These are phyloP conservation scores for Rhodotorula sp. DNA, from an alignment of 1,284 basidiomycete species.

Conservation along the genomic window DNA sequence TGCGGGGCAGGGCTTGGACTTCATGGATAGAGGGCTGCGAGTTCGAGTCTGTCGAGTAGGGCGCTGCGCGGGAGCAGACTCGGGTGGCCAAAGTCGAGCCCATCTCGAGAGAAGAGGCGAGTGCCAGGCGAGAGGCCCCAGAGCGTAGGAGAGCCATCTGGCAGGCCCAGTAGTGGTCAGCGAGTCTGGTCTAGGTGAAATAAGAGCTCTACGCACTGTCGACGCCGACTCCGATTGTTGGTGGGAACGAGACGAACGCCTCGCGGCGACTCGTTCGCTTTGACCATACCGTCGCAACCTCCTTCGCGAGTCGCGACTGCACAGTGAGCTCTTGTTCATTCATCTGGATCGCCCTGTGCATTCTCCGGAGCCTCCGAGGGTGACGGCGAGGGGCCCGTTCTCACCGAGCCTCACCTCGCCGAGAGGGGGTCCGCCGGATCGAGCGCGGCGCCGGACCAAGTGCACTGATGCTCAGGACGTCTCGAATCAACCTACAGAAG, in stretches of 20 bases:
- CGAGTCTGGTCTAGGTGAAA: too few species aligned
- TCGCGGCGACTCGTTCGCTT: background rate
- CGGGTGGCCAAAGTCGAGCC: background rate
- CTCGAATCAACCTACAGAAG: background rate
- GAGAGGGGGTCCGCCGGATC: background rate
- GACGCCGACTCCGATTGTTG: background rate
- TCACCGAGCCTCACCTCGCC: background rate
- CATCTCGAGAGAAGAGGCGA: constrained; percentile 11
- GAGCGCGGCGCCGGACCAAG: background rate
- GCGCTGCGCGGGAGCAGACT: background rate
- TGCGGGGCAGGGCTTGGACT: constrained; percentile 9
- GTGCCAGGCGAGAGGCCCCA: background rate
- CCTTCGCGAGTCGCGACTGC: background rate
- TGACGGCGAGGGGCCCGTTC: background rate
- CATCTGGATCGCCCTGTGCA: background rate
- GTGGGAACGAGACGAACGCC: background rate
- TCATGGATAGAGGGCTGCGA: background rate
- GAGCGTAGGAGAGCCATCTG: constrained; percentile 8
- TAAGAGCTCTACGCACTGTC: background rate
- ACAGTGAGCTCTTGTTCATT: background rate
- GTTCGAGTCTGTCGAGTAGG: background rate
- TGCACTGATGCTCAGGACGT: background rate
- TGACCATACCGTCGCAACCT: background rate
- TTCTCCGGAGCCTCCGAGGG: background rate
- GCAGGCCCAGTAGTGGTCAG: background rate